Percentiles rank a stretch among this genome's conserved stretches.
These are phyloP conservation scores for Aspergillus unguis DNA, from an alignment of 2,329 filamentous ascomycete species.

Conservation along the genomic window DNA sequence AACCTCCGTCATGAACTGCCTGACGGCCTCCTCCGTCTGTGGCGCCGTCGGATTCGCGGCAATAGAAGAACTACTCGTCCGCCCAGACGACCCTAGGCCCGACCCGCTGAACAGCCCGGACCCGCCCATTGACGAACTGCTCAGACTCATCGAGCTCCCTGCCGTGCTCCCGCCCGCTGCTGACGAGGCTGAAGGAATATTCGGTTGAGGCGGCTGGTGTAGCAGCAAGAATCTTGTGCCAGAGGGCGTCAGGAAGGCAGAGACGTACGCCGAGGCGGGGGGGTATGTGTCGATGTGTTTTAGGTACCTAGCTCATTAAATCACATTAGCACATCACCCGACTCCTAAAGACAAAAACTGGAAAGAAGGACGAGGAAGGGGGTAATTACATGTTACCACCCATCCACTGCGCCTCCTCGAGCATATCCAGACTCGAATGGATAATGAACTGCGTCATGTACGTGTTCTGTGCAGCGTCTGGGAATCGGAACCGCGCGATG, in stretches of 20 bases:
- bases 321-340: background rate
- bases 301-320: conserved; percentile 66
- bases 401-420: conserved; percentile 95
- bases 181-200: conserved; percentile 37
- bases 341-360: background rate
- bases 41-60: conserved; percentile 81
- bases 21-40: conserved; percentile 91
- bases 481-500: conserved; percentile 82
- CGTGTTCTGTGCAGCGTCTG: conserved; percentile 81
- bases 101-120: conserved; percentile 13
- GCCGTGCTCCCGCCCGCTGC: background rate
- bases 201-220: conserved; percentile 66
- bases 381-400: conserved; percentile 68
- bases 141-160: conserved; percentile 4
- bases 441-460: conserved; percentile 98
- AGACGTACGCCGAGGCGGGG: conserved; percentile 76
- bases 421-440: conserved; percentile 88
- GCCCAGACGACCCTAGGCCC: conserved; percentile 24
- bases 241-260: conserved; percentile 86
- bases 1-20: conserved; percentile 90
- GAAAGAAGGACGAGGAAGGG: no score
- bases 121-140: conserved; percentile 1
- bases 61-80: conserved; percentile 64
- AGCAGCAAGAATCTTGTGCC: conserved; percentile 94
- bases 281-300: conserved; percentile 97